phyloP scores from a whole-genome alignment of 257 asterid species.

The Primulina eburnea region DNA sequence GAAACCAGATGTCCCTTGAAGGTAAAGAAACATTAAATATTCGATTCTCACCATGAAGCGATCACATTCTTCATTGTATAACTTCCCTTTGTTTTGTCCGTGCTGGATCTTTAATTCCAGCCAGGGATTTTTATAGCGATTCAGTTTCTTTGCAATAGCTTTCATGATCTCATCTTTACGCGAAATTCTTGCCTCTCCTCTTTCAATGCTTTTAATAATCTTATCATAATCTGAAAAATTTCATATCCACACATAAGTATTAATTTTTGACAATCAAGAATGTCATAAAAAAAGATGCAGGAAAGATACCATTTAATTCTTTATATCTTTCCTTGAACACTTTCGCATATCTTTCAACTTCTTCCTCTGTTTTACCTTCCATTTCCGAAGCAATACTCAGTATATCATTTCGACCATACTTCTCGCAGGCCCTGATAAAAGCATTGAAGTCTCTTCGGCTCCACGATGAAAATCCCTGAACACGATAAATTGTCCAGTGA shows the following conservation, averaged over 20 bases:
- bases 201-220: slow-evolving; percentile 87
- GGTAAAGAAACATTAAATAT: neutral
- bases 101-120: slow-evolving; percentile 89
- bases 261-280: neutral
- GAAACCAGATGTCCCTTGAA: neutral
- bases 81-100: slow-evolving; percentile 99
- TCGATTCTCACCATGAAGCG: slow-evolving; percentile 81
- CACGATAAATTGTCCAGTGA: slow-evolving; percentile 21
- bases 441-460: slow-evolving; percentile 93
- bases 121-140: slow-evolving; percentile 98
- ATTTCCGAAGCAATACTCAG: slow-evolving; percentile 84
- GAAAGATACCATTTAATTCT: slow-evolving; percentile 69
- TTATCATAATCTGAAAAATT: slow-evolving; percentile 81
- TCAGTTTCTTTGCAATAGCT: slow-evolving; percentile 93
- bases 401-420: slow-evolving; percentile 85
- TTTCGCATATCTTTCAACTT: slow-evolving; percentile 87
- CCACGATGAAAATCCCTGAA: slow-evolving; percentile 97
- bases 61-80: slow-evolving; percentile 98
- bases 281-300: neutral
- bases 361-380: slow-evolving; percentile 95
- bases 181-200: slow-evolving; percentile 97
- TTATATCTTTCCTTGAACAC: slow-evolving; percentile 91
- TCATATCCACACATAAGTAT: slow-evolving; percentile 20
- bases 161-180: slow-evolving; percentile 98
- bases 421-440: slow-evolving; percentile 96